These are phyloP conservation scores for Epicoccum nigrum DNA, from an alignment of 2,329 filamentous ascomycete species.

Conservation along the genomic window DNA sequence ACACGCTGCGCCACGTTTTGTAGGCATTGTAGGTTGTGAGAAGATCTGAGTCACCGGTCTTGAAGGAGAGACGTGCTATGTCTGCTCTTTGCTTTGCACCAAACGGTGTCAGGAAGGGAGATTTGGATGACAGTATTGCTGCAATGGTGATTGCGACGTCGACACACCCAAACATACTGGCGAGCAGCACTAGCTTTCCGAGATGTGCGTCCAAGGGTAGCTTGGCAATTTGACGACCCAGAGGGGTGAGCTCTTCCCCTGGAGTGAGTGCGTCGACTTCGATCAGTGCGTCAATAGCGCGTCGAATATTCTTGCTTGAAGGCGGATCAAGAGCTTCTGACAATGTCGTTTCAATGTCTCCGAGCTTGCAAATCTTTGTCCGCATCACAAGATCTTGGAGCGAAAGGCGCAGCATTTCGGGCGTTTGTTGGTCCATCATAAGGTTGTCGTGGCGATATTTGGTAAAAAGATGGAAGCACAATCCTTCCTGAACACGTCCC, in stretches of 20 bases:
- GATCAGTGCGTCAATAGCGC: slow-evolving; percentile 89
- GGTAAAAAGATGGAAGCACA: slow-evolving; percentile 96
- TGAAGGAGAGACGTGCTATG: slow-evolving; percentile 77
- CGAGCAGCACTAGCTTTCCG: slow-evolving; percentile 88
- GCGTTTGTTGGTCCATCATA: slow-evolving; percentile 91
- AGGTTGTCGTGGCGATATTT: slow-evolving; percentile 82
- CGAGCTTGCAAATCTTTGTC: slow-evolving; percentile 96
- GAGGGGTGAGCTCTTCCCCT: slow-evolving; percentile 80
- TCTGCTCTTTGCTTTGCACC: slow-evolving; percentile 84
- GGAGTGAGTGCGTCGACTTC: slow-evolving; percentile 89
- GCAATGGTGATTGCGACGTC: slow-evolving; percentile 92
- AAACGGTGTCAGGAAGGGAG: slow-evolving; percentile 87
- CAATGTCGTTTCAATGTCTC: slow-evolving; percentile 88
- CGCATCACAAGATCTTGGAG: slow-evolving; percentile 93
- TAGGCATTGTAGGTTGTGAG: slow-evolving; percentile 96
- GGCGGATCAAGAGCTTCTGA: slow-evolving; percentile 88
- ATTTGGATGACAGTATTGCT: slow-evolving; percentile 92
- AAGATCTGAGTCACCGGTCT: slow-evolving; percentile 85
- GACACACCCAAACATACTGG: slow-evolving; percentile 85
- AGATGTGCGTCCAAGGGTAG: slow-evolving; percentile 92
- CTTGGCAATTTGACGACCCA: slow-evolving; percentile 85
- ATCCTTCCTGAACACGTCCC: slow-evolving; percentile 90
- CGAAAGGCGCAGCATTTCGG: slow-evolving; percentile 92
- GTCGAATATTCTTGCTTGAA: slow-evolving; percentile 87
- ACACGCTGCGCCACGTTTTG: slow-evolving; percentile 82